Evolutionary conservation across 108 stramenopile genomes (phyloP).

Genomic region (Aurantiochytrium sp.): DNA sequence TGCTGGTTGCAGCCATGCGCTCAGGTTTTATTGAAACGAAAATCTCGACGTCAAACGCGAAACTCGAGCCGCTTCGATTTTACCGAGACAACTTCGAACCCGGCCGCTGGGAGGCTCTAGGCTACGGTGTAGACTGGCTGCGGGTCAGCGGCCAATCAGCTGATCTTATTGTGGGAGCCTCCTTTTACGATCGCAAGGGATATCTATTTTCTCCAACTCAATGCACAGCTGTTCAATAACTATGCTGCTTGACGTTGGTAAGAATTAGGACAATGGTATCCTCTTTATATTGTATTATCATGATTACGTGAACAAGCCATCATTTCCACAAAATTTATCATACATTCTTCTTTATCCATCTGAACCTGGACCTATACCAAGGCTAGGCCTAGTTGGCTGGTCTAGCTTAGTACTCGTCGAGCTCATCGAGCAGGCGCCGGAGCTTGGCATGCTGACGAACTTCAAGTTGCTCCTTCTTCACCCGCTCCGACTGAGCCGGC

Average conservation of each 20-base stretch:
- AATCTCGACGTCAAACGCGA: not conserved
- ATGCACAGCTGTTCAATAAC: too few species aligned
- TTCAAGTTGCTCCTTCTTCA: not conserved
- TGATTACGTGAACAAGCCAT: too few species aligned
- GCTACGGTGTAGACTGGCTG: constrained; percentile 1
- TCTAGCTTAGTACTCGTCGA: not conserved
- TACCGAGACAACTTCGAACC: not conserved
- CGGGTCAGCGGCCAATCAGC: not conserved
- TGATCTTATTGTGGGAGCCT: not conserved
- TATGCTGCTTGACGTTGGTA: too few species aligned
- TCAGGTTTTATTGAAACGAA: not conserved
- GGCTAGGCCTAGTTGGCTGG: too few species aligned
- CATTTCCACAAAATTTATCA: too few species aligned
- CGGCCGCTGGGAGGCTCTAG: not conserved
- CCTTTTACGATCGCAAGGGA: not conserved
- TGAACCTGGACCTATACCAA: too few species aligned
- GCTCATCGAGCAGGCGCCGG: not conserved
- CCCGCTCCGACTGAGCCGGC: not conserved
- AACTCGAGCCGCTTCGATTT: too few species aligned
- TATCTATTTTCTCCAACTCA: not conserved
- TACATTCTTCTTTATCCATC: too few species aligned
- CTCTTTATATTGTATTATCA: too few species aligned
- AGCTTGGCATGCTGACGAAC: not conserved
- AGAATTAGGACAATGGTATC: too few species aligned
- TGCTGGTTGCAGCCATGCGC: not conserved